Conservation (phyloP, 2,329 filamentous ascomycete species). For the Bretziella fagacearum region DNA sequence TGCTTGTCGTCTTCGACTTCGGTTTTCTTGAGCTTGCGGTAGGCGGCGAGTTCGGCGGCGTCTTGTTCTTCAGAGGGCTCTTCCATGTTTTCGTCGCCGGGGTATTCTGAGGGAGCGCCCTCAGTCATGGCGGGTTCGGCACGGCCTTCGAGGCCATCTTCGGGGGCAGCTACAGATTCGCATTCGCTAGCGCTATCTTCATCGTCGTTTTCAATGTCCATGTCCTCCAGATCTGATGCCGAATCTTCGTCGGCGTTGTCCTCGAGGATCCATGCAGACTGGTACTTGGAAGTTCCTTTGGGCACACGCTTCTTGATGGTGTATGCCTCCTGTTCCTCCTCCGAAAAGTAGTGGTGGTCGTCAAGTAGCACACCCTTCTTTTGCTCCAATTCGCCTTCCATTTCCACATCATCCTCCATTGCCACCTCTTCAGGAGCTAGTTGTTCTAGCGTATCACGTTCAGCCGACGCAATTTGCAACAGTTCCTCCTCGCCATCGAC, state of each 20-base stretch:
- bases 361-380: constrained; percentile 85
- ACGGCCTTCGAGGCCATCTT: constrained; percentile 65
- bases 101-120: constrained; percentile 65
- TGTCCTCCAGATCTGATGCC: constrained; percentile 55
- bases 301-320: constrained; percentile 58
- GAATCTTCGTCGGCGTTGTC: constrained; percentile 66
- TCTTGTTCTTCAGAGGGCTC: constrained; percentile 70
- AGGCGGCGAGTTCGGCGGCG: constrained; percentile 62
- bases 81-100: constrained; percentile 82
- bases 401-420: constrained; percentile 48
- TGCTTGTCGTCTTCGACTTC: constrained; percentile 83
- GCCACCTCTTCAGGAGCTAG: constrained; percentile 72
- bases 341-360: constrained; percentile 95
- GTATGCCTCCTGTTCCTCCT: constrained; percentile 52
- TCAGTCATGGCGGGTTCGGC: constrained; percentile 54
- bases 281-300: constrained; percentile 82
- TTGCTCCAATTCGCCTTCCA: constrained; percentile 25
- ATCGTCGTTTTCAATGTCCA: constrained; percentile 41
- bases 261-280: constrained; percentile 80
- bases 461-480: constrained; percentile 55
- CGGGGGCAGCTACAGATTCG: constrained; percentile 46
- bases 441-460: constrained; percentile 67
- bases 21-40: constrained; percentile 57
- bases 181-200: constrained; percentile 36
- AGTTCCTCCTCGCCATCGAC: constrained; percentile 44